Evolutionary conservation across 306 rosid genomes (phyloP).

Genomic region (Macrotyloma uniflorum): DNA sequence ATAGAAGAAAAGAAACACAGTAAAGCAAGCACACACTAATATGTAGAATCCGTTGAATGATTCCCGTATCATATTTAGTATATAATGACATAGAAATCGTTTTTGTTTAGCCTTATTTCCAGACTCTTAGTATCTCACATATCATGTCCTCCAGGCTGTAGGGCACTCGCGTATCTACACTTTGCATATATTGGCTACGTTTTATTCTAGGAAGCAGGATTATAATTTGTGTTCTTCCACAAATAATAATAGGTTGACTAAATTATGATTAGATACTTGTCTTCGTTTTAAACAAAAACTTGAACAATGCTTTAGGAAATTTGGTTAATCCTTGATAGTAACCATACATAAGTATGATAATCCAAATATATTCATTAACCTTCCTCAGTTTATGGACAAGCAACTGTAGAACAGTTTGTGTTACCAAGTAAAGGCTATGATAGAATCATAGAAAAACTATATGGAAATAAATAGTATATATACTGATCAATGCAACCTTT

Average conservation of each 20-base stretch:
- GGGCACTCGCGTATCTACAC: constrained; percentile 15
- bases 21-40: too few species aligned
- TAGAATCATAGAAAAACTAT: too few species aligned
- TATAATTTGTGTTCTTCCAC: background rate
- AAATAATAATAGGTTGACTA: background rate
- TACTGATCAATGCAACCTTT: too few species aligned
- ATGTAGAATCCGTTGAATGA: background rate
- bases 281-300: background rate
- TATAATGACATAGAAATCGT: background rate
- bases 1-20: too few species aligned
- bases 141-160: constrained; percentile 33
- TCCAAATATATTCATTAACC: too few species aligned
- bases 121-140: constrained; percentile 25
- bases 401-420: too few species aligned
- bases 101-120: constrained; percentile 1
- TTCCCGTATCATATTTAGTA: background rate
- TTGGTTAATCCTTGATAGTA: background rate
- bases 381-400: too few species aligned
- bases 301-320: background rate
- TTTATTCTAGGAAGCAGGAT: constrained; percentile 5
- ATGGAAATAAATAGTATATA: too few species aligned
- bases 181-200: background rate
- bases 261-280: background rate
- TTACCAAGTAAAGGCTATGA: too few species aligned
- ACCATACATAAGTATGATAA: too few species aligned